These are phyloP conservation scores for Mrakia blollopis DNA, from an alignment of 768 basidiomycete species.

Conservation along the genomic window DNA sequence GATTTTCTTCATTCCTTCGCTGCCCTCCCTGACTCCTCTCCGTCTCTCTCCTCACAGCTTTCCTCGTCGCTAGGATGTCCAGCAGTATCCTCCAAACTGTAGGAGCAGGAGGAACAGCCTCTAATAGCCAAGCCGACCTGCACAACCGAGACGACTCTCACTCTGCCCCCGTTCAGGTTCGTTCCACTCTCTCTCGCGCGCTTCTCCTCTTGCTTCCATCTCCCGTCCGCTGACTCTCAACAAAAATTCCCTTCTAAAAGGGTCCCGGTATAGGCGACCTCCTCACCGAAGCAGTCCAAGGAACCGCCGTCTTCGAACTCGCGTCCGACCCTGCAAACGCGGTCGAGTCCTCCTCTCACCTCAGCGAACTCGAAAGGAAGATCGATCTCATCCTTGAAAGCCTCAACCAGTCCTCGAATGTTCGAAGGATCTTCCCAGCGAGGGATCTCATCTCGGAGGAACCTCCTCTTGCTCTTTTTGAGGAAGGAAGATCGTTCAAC, in stretches of 20 bases:
- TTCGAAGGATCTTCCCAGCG: not conserved
- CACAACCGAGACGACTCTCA: no score
- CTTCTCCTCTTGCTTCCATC: not conserved
- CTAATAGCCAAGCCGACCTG: not conserved
- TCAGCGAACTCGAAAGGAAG: not conserved
- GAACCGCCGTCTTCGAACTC: slow-evolving; percentile 12
- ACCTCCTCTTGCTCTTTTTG: no score
- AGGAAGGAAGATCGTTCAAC: no score
- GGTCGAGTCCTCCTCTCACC: not conserved
- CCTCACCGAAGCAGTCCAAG: not conserved
- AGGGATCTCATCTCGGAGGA: not conserved
- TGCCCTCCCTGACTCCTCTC: not conserved
- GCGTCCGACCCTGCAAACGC: not conserved
- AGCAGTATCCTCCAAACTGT: not conserved
- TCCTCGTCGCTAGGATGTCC: not conserved
- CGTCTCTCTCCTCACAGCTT: not conserved
- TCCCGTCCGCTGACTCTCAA: not conserved
- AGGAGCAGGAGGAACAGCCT: not conserved
- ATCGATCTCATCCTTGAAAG: not conserved
- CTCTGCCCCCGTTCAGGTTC: not conserved
- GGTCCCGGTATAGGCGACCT: slow-evolving; percentile 17
- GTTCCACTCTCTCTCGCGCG: no score
- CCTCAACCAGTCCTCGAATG: no score
- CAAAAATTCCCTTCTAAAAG: not conserved
- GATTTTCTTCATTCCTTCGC: not conserved